Evolutionary conservation across 2,329 filamentous ascomycete genomes (phyloP).

Genomic region (Fusarium napiforme): DNA sequence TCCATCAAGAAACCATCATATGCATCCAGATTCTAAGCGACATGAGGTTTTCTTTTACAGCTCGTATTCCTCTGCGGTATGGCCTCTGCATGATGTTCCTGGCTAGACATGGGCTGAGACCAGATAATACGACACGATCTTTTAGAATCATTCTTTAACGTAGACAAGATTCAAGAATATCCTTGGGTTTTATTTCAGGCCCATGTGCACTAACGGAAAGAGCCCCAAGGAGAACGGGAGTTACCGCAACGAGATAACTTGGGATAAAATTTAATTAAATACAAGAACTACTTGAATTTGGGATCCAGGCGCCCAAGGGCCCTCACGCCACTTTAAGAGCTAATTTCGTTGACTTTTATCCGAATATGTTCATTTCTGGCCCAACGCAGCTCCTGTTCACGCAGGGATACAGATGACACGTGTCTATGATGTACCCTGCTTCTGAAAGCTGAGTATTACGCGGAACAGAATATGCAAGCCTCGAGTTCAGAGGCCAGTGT

Average conservation of each 20-base stretch:
- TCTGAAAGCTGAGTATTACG: too few relatives aligned
- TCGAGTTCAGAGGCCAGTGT: too few relatives aligned
- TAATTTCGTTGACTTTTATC: not conserved
- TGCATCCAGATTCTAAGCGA: not conserved
- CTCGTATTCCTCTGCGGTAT: accelerated
- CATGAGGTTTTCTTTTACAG: accelerated
- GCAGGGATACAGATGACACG: too few relatives aligned
- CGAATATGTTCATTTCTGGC: not conserved
- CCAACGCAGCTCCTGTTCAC: not conserved
- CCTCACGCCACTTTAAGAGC: too few relatives aligned
- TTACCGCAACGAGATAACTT: not conserved
- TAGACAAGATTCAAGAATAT: not conserved
- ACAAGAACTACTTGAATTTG: accelerated
- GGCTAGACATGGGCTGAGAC: accelerated
- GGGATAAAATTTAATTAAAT: accelerated
- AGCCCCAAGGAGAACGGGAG: not conserved
- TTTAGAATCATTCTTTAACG: accelerated
- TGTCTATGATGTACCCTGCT: too few relatives aligned
- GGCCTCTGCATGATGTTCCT: not conserved
- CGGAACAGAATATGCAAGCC: too few relatives aligned
- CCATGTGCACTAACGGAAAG: not conserved
- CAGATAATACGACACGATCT: not conserved
- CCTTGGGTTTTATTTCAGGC: too few relatives aligned
- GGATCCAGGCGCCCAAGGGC: not conserved
- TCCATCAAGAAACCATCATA: too few relatives aligned